phyloP scores from a whole-genome alignment of 2,329 filamentous ascomycete species.

The Diplodia sapinea region DNA sequence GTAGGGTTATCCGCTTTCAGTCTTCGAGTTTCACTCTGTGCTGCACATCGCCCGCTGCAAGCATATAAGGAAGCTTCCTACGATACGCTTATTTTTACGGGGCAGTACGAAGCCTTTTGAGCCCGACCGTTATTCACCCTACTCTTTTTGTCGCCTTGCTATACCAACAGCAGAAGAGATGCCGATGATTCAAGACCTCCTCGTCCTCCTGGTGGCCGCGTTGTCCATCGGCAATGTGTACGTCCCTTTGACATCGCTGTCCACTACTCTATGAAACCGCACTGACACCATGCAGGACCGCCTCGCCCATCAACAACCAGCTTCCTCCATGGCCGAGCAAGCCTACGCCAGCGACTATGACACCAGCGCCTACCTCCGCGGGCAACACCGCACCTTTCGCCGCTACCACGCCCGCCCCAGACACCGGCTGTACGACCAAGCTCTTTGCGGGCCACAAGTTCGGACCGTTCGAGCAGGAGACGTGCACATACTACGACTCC shows the following conservation, averaged over 20 bases:
- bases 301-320: not conserved
- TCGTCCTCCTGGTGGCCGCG: not conserved
- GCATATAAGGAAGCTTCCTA: conserved; percentile 10
- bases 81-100: conserved; percentile 10
- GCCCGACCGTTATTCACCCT: too few species aligned
- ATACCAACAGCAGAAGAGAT: not conserved
- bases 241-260: not conserved
- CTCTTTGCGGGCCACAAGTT: conserved; percentile 8
- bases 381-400: not conserved
- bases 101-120: not conserved
- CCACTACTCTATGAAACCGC: not conserved
- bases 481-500: conserved; percentile 39
- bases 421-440: conserved; percentile 12
- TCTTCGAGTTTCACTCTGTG: not conserved
- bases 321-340: not conserved
- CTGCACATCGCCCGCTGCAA: not conserved
- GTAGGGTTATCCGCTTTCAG: conserved; percentile 6
- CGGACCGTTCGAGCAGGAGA: conserved; percentile 34
- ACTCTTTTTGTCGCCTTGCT: not conserved
- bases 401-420: not conserved
- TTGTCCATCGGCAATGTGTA: conserved; percentile 12
- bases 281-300: not conserved
- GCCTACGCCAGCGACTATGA: not conserved
- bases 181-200: not conserved
- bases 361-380: not conserved